Evolutionary conservation across 2,329 filamentous ascomycete species (phyloP), one percentile per base, ranked within the genome.

Genomic region (Magnaporthiopsis incrustans): DNA sequence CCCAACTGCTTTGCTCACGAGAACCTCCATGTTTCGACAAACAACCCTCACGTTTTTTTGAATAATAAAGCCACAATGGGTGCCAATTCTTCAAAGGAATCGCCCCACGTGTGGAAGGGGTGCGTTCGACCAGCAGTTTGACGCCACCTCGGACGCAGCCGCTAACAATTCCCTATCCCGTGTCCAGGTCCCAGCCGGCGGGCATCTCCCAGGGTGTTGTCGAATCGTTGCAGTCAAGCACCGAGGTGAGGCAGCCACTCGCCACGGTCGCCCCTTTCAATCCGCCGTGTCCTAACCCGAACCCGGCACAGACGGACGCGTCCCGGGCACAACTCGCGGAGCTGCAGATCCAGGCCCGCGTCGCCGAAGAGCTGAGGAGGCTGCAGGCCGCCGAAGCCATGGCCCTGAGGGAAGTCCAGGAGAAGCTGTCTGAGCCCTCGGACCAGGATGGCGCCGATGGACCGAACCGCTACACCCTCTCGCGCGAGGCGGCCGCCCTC

Each of bases 331-430:
- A 91, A 78, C 82, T 88, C 73, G 80, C 92, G 76, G 94, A 98
- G 79, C 86, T 95, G 68, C 89, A 94, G 71, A 88, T 97, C 76
- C 93, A 97, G 80, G 81, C 86, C 74, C 93, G 94, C 77, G 91
- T 97, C 66, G 86, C 89, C 71, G 83, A 87, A 71, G 93, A 97
- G 79, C 91, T 98, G 69, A 87, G 89, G 77, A 88, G 88, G 70
- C 86, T 97, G 68, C 88, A 88, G 74, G 82, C 86, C 68, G 81
- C 88, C 70, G 89, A 94, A 74, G 78, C 85, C 68, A 82, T 87
- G 61, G 85, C 87, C 65, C 87, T 97, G 68, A 81, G 83, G 69
- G 80, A 86, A 65, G 85, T 91, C 66, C 85, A 89, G 72, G 85
- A 89, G 67, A 86, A 87, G 70, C 77, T 88, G 67, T 80, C 85